Conservation (phyloP, 345 rosid genomes). For the Limnanthes douglasii region DNA sequence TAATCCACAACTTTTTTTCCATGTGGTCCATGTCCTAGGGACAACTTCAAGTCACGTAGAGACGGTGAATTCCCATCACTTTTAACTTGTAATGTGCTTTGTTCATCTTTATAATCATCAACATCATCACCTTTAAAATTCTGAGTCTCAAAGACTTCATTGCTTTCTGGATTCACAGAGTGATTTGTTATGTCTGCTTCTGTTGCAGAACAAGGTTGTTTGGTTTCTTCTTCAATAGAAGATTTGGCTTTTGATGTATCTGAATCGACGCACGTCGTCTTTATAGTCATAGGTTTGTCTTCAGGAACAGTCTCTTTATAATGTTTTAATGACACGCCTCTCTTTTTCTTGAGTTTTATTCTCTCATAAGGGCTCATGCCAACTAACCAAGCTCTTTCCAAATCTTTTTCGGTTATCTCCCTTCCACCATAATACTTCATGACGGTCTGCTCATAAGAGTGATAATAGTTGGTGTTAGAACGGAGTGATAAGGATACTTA, state of each 20-base stretch:
- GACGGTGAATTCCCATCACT: constrained; percentile 15
- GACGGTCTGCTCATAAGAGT: constrained; percentile 42
- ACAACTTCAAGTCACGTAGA: constrained; percentile 42
- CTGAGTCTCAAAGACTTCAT: too few species aligned
- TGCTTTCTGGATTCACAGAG: constrained; percentile 11
- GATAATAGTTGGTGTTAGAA: too few species aligned
- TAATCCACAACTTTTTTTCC: constrained; percentile 79
- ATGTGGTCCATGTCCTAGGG: constrained; percentile 96
- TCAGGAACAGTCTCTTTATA: constrained; percentile 8
- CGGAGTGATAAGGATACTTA: too few species aligned
- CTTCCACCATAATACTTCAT: constrained; percentile 85
- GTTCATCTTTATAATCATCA: constrained; percentile 12
- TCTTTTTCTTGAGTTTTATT: constrained; percentile 54
- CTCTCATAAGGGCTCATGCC: constrained; percentile 90
- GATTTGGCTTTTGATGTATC: too few species aligned
- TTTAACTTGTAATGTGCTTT: too few species aligned
- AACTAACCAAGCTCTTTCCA: constrained; percentile 68
- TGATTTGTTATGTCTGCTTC: constrained; percentile 6
- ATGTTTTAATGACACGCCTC: constrained; percentile 28
- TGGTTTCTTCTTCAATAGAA: constrained; percentile 3
- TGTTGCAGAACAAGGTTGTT: neutral
- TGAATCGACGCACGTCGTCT: too few species aligned
- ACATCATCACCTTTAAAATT: too few species aligned
- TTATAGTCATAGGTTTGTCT: too few species aligned
- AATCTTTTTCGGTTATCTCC: constrained; percentile 63